Evolutionary conservation across 306 rosid species (phyloP).

Genomic region (Cucurbita argyrosperma): DNA sequence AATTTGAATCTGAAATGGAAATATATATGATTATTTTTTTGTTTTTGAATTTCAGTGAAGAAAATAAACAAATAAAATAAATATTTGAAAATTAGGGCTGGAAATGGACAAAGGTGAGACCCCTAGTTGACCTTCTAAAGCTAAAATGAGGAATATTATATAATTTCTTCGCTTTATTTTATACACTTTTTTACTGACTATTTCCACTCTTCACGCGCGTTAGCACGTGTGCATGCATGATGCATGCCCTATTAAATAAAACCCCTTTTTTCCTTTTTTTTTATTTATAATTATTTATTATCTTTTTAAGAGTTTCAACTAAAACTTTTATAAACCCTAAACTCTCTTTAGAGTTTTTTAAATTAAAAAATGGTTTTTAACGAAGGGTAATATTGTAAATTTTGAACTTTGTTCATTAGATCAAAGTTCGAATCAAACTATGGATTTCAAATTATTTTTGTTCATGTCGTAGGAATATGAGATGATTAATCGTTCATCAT

Average conservation of each 20-base stretch:
- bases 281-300: neutral
- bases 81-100: neutral
- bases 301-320: too few relatives aligned
- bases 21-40: neutral
- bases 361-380: too few relatives aligned
- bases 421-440: too few relatives aligned
- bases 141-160: neutral
- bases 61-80: too few relatives aligned
- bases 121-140: constrained; percentile 18
- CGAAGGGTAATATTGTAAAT: too few relatives aligned
- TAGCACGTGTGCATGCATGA: constrained; percentile 28
- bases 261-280: neutral
- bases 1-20: constrained; percentile 8
- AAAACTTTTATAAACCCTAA: too few relatives aligned
- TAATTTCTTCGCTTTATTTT: neutral
- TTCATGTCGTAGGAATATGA: too few relatives aligned
- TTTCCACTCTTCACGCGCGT: constrained; percentile 14
- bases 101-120: constrained; percentile 7
- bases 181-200: neutral
- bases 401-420: too few relatives aligned
- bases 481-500: too few relatives aligned
- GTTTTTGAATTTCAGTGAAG: neutral
- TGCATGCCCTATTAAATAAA: constrained; percentile 5
- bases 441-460: too few relatives aligned
- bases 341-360: too few relatives aligned